Base-by-base conservation (phyloP, 805 yeast species). In the Candida taoyuanica region DNA sequence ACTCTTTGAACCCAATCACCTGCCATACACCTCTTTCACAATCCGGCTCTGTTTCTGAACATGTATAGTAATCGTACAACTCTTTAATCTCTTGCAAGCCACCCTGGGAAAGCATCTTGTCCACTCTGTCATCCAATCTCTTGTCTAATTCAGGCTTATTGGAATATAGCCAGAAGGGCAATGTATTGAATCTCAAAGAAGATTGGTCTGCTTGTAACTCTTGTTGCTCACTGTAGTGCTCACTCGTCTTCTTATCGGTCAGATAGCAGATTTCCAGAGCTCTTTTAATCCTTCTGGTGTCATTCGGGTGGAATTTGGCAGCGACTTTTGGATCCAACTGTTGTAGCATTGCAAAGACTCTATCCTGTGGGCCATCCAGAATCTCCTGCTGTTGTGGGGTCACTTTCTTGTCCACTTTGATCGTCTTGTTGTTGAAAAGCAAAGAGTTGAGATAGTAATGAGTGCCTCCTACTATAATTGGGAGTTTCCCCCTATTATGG, bases 401-500 rank as follows among this genome's bases (percentile, higher is more conserved):
- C 36, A 59, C n/a, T n/a, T n/a, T n/a, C n/a, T n/a, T n/a, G n/a
- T n/a, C n/a, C n/a, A n/a, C n/a, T 4, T 70, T 71, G 6, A 83
- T 70, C 0, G 85, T 79, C 41, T 76, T 78, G 52, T 87, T 85
- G 28, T 73, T 68, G 56, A 89, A 85, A 7, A 86, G 56, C 7
- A 91, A 57, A 7, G 85, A 77, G 59, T 85, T 96, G 26, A 87
- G 65, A 56, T 93, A 93, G 59, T 93, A 93, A 55, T 89, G 97
- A 0, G 98, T 93, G 0, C 98, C 98, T 5, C 98, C 98, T 2
- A 93, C 93, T 0, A 93, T 58, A 3, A 93, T 84, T 0, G 98
- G 97, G 1, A 83, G 49, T 52, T 87, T 88, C 0, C 85, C 85
- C 16, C 83, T 56, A 0, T 56, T 39, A 43, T 80, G 81, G 9